Conservation (phyloP, 2,329 filamentous ascomycete genomes). For the Albifimbria verrucaria region DNA sequence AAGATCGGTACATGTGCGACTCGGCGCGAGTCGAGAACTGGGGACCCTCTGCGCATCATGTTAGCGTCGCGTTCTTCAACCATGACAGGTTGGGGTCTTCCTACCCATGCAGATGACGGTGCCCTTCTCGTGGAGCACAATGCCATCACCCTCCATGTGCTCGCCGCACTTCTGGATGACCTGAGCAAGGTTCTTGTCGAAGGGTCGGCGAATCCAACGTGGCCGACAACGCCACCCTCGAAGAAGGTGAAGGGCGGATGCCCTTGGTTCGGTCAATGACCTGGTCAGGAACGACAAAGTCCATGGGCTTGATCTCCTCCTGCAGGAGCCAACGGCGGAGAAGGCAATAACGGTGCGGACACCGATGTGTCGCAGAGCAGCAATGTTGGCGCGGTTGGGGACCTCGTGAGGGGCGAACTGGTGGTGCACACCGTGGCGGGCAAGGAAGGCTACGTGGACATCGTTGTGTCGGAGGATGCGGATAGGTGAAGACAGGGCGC, state of each 20-base stretch:
- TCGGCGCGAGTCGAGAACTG: constrained; percentile 97
- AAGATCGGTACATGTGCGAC: constrained; percentile 89
- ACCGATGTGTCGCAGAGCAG: constrained; percentile 87
- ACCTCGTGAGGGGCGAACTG: constrained; percentile 91
- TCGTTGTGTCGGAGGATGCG: constrained; percentile 84
- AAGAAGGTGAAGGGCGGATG: constrained; percentile 95
- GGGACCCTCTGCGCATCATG: constrained; percentile 69
- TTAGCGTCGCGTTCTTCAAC: too few species aligned
- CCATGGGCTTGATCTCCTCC: constrained; percentile 89
- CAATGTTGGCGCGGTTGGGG: constrained; percentile 92
- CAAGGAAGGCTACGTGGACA: constrained; percentile 84
- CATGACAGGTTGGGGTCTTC: too few species aligned
- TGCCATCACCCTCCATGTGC: constrained; percentile 76
- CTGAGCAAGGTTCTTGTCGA: constrained; percentile 73
- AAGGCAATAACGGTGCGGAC: constrained; percentile 92
- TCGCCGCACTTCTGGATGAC: constrained; percentile 75
- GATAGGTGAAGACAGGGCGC: constrained; percentile 70
- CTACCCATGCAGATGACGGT: constrained; percentile 87
- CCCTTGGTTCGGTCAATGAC: constrained; percentile 97
- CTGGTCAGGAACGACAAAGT: constrained; percentile 96
- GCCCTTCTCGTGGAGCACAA: constrained; percentile 78
- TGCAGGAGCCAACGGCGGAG: constrained; percentile 90
- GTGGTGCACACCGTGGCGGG: constrained; percentile 86
- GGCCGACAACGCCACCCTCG: constrained; percentile 84
- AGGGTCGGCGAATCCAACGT: constrained; percentile 94